phyloP scores from a whole-genome alignment of 1,139 yeast genomes.

The Arxiozyma telluris region DNA sequence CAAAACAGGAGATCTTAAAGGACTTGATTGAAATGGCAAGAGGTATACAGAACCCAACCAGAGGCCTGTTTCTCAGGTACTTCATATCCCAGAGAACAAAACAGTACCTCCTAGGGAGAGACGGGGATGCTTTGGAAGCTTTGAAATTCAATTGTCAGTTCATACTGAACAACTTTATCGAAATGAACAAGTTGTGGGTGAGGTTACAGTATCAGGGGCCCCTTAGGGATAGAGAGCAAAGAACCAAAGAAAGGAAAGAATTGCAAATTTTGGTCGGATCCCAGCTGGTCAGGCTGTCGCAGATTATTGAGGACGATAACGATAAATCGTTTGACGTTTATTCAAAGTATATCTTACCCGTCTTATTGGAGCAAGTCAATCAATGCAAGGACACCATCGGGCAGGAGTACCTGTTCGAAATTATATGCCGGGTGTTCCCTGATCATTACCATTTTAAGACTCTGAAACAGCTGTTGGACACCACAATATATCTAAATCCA shows the following conservation, averaged over 20 bases:
- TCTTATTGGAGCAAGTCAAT: slow-evolving; percentile 77
- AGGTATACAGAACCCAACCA: slow-evolving; percentile 93
- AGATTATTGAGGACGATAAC: slow-evolving; percentile 56
- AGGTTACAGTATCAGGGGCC: slow-evolving; percentile 94
- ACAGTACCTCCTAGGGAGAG: slow-evolving; percentile 38
- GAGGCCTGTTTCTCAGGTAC: slow-evolving; percentile 83
- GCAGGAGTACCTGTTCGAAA: slow-evolving; percentile 84
- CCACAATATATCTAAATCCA: slow-evolving; percentile 63
- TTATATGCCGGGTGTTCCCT: slow-evolving; percentile 87
- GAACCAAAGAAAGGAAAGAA: slow-evolving; percentile 77
- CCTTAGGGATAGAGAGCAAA: slow-evolving; percentile 65
- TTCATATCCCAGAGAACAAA: slow-evolving; percentile 80
- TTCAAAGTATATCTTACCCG: slow-evolving; percentile 59
- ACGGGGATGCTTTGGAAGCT: slow-evolving; percentile 1
- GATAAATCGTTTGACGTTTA: slow-evolving; percentile 39
- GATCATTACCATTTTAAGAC: slow-evolving; percentile 83
- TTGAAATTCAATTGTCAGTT: slow-evolving; percentile 50
- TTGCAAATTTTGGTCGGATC: slow-evolving; percentile 88
- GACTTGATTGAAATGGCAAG: slow-evolving; percentile 98
- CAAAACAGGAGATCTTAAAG: slow-evolving; percentile 83
- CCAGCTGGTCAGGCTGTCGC: slow-evolving; percentile 80
- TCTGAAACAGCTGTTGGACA: slow-evolving; percentile 53
- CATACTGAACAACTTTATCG: slow-evolving; percentile 78
- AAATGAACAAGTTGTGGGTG: slow-evolving; percentile 97
- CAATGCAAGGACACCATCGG: slow-evolving; percentile 91